Percentiles rank a stretch among this genome's conserved stretches.
Evolutionary conservation across 208 protist genomes (phyloP).

Genomic region (Zelonia costaricensis): DNA sequence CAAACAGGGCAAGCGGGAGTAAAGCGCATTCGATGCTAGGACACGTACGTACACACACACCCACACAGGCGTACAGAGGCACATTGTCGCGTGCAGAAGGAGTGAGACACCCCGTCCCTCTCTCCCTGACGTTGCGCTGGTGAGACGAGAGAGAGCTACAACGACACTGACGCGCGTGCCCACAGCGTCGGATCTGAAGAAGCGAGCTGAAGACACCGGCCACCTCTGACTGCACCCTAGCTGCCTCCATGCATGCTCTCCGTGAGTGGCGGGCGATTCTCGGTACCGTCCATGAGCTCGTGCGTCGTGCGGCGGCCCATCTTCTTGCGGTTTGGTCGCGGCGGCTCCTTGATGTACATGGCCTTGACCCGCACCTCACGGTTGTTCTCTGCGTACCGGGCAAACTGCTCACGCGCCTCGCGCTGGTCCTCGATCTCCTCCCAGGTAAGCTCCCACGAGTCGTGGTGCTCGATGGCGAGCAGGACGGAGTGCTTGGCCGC

Average conservation of each 20-base stretch:
- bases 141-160: too few species aligned
- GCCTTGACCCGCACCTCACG: conserved; percentile 76
- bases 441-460: conserved; percentile 90
- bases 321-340: conserved; percentile 74
- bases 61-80: too few species aligned
- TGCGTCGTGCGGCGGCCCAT: conserved; percentile 73
- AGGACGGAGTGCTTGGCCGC: conserved; percentile 91
- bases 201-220: too few species aligned
- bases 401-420: conserved; percentile 71
- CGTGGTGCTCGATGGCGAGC: conserved; percentile 86
- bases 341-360: conserved; percentile 92
- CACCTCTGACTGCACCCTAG: too few species aligned
- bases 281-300: conserved; percentile 65
- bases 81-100: too few species aligned
- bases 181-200: too few species aligned
- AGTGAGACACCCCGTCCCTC: too few species aligned
- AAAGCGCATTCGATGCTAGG: not conserved
- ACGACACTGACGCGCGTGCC: too few species aligned
- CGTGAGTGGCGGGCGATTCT: conserved; percentile 58
- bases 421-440: conserved; percentile 87
- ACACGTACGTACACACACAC: too few species aligned
- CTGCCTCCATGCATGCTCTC: conserved; percentile 67
- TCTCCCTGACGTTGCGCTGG: too few species aligned
- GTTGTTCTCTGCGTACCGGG: conserved; percentile 66
- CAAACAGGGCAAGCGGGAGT: not conserved